Percentiles rank a stretch among this genome's conserved stretches.
Evolutionary conservation across 169 alveolate species (phyloP).

Genomic region (Plasmodium vinckei): DNA sequence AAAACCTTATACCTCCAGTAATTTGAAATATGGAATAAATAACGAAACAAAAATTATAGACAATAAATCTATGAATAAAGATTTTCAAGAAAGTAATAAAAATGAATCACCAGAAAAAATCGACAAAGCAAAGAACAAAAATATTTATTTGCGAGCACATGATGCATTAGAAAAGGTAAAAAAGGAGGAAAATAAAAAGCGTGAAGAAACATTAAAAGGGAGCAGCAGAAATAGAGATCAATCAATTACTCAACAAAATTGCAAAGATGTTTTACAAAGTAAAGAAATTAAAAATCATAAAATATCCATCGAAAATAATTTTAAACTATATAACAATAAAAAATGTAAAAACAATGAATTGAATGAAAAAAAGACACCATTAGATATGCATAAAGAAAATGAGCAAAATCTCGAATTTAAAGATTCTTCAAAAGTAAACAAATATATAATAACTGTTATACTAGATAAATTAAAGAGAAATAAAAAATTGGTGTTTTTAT

Average conservation of each 20-base stretch:
- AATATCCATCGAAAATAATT: neutral
- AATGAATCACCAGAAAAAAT: constrained; percentile 1
- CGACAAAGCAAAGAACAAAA: constrained; percentile 1
- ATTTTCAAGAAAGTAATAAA: neutral
- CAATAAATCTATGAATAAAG: neutral
- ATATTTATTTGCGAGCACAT: constrained; percentile 3
- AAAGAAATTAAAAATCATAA: neutral
- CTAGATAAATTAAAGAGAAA: constrained; percentile 30
- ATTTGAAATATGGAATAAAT: constrained; percentile 2
- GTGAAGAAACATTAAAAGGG: constrained; percentile 9
- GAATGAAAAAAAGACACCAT: neutral
- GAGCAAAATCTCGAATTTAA: neutral
- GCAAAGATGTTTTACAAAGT: neutral
- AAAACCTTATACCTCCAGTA: neutral
- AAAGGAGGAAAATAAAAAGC: constrained; percentile 14
- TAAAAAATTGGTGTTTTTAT: constrained; percentile 45
- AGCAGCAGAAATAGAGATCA: neutral
- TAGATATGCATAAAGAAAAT: neutral
- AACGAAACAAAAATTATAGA: neutral
- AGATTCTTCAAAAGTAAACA: neutral
- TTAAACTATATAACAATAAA: neutral
- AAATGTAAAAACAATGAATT: neutral
- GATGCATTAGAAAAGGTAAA: constrained; percentile 26
- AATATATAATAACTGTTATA: constrained; percentile 2
- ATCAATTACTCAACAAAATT: neutral